A percentile compares a stretch with the other conserved stretches of the same genome.
phyloP scores from a whole-genome alignment of 2,329 filamentous ascomycete genomes.

The Tolypocladium capitatum region DNA sequence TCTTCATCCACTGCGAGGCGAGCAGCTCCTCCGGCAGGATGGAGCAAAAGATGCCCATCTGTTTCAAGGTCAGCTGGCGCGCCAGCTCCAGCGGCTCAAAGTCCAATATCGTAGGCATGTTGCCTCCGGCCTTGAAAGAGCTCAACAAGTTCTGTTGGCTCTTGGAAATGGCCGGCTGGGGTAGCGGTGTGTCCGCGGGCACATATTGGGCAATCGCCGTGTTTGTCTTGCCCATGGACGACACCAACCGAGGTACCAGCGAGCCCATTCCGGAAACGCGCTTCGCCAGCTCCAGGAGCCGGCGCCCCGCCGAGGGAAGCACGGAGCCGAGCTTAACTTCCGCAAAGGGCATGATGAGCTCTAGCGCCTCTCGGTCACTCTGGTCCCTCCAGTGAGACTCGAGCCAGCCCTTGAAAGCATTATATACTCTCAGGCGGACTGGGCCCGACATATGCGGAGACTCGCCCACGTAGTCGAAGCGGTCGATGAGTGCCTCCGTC shows the following conservation, averaged over 20 bases:
- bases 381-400: constrained; percentile 89
- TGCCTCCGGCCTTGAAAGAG: constrained; percentile 61
- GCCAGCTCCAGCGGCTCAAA: constrained; percentile 87
- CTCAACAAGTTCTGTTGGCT: constrained; percentile 61
- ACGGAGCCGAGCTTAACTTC: constrained; percentile 53
- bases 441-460: constrained; percentile 60
- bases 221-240: constrained; percentile 78
- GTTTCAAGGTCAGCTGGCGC: constrained; percentile 82
- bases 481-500: constrained; percentile 70
- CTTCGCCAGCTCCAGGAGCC: constrained; percentile 66
- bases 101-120: constrained; percentile 63
- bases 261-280: constrained; percentile 65
- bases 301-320: constrained; percentile 64
- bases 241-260: constrained; percentile 69
- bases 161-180: constrained; percentile 57
- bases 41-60: constrained; percentile 80
- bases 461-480: constrained; percentile 84
- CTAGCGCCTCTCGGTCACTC: constrained; percentile 63
- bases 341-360: constrained; percentile 68
- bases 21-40: constrained; percentile 88
- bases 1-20: constrained; percentile 88
- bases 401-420: constrained; percentile 93
- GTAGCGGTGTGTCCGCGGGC: constrained; percentile 57
- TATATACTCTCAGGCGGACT: constrained; percentile 83
- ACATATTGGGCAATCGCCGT: constrained; percentile 60